Base-by-base conservation (phyloP, 768 basidiomycete species). In the Hydnomerulius pinastri region DNA sequence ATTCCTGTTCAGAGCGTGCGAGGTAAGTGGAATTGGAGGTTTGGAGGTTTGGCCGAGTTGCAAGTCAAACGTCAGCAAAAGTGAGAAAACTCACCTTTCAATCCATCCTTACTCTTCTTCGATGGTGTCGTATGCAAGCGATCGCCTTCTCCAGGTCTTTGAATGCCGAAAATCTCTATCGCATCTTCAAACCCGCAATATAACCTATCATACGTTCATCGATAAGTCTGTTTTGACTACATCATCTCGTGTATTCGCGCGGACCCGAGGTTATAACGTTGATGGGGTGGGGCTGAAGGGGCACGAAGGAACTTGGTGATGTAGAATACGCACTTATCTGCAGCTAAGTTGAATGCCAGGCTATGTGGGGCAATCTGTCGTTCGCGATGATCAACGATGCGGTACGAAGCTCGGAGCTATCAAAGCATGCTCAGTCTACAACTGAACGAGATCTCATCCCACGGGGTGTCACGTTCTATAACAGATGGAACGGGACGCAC, bases 341-440 rank as follows among this genome's bases (percentile, higher is more conserved):
- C 83, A 4, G 79, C 70, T 1, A 76, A 66, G 57, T 90, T 90
- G 69, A 97, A 98, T 0, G 86, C 77, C 51, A 98, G 73, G 57
- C 83, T 82, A 47, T 92, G 87, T 0, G 96, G 94, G 0, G 92
- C 93, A 33, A 97, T 75, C 46, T 91, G 83, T 27, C 94, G 80
- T 70, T 98, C 96, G n/a, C 88, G 76, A 60, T 98, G 95, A 66
- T 98, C 94, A 9, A 98, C 80, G 32, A 98, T 96, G 33, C 77
- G 77, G 66, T 98, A 98, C 1, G 92, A 94, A 0, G 94, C 96
- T 15, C 95, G 82, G 17, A 92, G 79, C 95, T 97, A 21, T 24
- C 7, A 47, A n/a, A n/a, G n/a, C n/a, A n/a, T n/a, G n/a, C n/a
- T n/a, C n/a, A n/a, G n/a, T n/a, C n/a, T n/a, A n/a, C n/a, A n/a